phyloP scores from a whole-genome alignment of 176 grass and related monocot genomes.

The Bonia amplexicaulis region DNA sequence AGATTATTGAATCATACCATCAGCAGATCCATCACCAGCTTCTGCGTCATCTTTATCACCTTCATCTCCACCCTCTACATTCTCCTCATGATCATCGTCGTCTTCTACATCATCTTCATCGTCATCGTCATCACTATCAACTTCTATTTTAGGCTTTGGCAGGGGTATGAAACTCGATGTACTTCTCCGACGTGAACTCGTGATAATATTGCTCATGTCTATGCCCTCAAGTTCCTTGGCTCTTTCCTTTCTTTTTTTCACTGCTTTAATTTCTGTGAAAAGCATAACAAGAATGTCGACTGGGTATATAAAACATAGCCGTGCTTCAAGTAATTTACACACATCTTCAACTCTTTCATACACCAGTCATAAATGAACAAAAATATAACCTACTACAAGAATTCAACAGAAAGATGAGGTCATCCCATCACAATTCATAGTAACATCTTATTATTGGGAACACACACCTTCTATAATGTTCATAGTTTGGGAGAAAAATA shows the following conservation, averaged over 20 bases:
- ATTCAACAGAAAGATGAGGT: background rate
- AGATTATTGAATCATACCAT: conserved; percentile 32
- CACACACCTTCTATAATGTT: background rate
- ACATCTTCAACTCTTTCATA: background rate
- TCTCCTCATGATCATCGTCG: conserved; percentile 25
- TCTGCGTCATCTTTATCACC: conserved; percentile 33
- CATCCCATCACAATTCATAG: background rate
- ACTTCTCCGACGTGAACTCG: conserved; percentile 72
- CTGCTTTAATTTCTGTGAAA: conserved; percentile 76
- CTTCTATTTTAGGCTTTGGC: conserved; percentile 54
- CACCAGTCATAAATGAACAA: background rate
- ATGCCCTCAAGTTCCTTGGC: conserved; percentile 96
- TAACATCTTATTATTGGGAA: conserved; percentile 3
- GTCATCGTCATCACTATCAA: conserved; percentile 37
- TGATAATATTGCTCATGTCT: conserved; percentile 90
- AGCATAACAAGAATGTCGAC: conserved; percentile 20
- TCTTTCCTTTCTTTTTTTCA: conserved; percentile 90
- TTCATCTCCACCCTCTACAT: conserved; percentile 44
- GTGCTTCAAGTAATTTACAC: conserved; percentile 13
- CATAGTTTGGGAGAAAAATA: background rate
- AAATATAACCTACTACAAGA: background rate
- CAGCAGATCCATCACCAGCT: conserved; percentile 42
- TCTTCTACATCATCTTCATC: conserved; percentile 44
- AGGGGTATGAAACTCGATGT: conserved; percentile 71
- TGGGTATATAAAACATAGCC: background rate